A percentile compares a stretch with the other conserved stretches of the same genome.
phyloP scores from a whole-genome alignment of 129 eudicot species.

The Cynara cardunculus region DNA sequence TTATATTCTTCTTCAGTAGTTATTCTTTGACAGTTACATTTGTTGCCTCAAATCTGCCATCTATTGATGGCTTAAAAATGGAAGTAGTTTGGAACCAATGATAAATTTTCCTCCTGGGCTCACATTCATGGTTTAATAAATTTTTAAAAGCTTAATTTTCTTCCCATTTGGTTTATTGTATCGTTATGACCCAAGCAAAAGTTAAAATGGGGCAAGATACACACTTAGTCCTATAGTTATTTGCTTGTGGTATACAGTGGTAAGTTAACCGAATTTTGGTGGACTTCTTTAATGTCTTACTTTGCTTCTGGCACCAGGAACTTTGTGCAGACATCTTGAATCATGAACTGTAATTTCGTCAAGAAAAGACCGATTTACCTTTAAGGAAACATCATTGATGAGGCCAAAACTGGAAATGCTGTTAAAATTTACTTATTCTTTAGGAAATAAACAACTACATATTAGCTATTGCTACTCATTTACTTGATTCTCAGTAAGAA shows the following conservation, averaged over 20 bases:
- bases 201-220: background rate
- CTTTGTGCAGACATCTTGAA: background rate
- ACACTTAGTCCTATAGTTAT: background rate
- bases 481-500: background rate
- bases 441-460: background rate
- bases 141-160: background rate
- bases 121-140: background rate
- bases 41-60: background rate
- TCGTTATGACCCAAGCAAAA: background rate
- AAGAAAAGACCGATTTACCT: background rate
- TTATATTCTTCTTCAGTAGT: background rate
- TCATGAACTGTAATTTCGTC: background rate
- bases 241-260: background rate
- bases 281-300: background rate
- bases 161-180: background rate
- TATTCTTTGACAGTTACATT: background rate
- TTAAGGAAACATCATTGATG: background rate
- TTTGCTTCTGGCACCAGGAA: background rate
- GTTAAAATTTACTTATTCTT: background rate
- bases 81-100: background rate
- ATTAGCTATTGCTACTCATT: background rate
- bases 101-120: background rate
- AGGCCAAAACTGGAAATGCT: background rate
- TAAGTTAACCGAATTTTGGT: background rate
- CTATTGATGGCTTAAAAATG: background rate